Base-by-base conservation (phyloP, 2,329 filamentous ascomycete species). In the Colletotrichum echinochloae region DNA sequence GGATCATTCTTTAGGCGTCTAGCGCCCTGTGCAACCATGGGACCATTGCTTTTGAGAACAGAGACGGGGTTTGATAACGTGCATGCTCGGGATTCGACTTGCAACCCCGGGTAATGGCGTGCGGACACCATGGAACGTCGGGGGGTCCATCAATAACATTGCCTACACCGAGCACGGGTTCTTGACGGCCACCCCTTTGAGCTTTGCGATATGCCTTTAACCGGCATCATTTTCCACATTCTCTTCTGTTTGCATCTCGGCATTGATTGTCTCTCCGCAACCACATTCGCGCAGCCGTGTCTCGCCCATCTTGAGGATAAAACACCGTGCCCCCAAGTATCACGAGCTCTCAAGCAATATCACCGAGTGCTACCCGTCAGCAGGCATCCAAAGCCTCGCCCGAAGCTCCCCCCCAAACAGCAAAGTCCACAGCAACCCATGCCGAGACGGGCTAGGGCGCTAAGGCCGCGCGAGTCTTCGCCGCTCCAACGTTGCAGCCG, bases 401-500 rank as follows among this genome's bases (percentile, higher is more conserved):
- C 26, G 23, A 28, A 62, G 35, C 23, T 35, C 5, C 30, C n/a
- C 48, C 61, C 41, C 54, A 23, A 30, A 30, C 35, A 65, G 60
- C 9, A 9, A 37, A 37, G 44, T 16, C 52, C 35, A 49, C 49
- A 61, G 48, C 37, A 60, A 60, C 37, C 56, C 66, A 46, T 70
- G 48, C 28, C 49, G 49, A 14, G 33, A 57, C 33, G 33, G 33
- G 5, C n/a, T 44, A 70, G 23, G 41, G 57, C 37, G 67, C 57
- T 44, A 35, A 35, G 66, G 56, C 66, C 62, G 63, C 55, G 66
- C 66, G 49, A 66, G 60, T 61, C 49, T 49, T 61, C 67, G 44
- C 57, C 67, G 56, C 67, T 57, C 51, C 67, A 66, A 51, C 41
- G 67, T 66, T 57, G 57, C 57, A 70, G 51, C 51, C 57, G 67